Base-by-base conservation (phyloP, 768 basidiomycete species). In the Mycena rosella region DNA sequence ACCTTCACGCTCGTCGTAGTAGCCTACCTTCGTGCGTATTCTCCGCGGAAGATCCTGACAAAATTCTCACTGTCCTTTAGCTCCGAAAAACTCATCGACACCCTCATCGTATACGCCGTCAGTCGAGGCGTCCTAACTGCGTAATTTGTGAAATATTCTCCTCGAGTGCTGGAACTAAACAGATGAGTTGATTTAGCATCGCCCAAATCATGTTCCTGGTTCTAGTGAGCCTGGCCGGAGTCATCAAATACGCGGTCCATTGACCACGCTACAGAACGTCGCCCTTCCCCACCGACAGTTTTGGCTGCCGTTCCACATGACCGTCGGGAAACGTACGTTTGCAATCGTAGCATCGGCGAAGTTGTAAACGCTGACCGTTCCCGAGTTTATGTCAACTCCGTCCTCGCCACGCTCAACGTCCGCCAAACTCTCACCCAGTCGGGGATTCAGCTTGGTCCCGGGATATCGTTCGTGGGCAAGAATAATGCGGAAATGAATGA, bases 131-230 rank as follows among this genome's bases (percentile, higher is more conserved):
- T 63, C 40, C 34, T 67, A 3, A 67, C 66, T 20, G 66, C 66
- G 66, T 67, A 49, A 57, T 42, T 44, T 30, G 6, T 51, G 14
- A 49, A 34, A 10, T 42, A 32, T n/a, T 15, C n/a, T 20, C 20
- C 32, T 34, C 52, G 26, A 10, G 14, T 30, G 14, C 13, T 10
- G 20, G 2, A 11, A 34, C 24, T 34, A 9, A 56, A 34, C 6
- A 47, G 0, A 32, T 29, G 30, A 20, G 27, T 24, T 5, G 24
- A 20, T 49, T 36, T 7, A 67, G 66, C 10, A 58, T 68, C 0
- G 60, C 67, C 20, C 67, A 68, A 48, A 62, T 63, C 22, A 68
- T 68, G 67, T 68, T 68, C 11, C 51, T 68, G 9, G 56, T 63
- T 11, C 61, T 68, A 0, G 64, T 64, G 38, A 48, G 45, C 34